Conservation (phyloP, 352 stramenopile genomes). For the Phytophthora idaei region DNA sequence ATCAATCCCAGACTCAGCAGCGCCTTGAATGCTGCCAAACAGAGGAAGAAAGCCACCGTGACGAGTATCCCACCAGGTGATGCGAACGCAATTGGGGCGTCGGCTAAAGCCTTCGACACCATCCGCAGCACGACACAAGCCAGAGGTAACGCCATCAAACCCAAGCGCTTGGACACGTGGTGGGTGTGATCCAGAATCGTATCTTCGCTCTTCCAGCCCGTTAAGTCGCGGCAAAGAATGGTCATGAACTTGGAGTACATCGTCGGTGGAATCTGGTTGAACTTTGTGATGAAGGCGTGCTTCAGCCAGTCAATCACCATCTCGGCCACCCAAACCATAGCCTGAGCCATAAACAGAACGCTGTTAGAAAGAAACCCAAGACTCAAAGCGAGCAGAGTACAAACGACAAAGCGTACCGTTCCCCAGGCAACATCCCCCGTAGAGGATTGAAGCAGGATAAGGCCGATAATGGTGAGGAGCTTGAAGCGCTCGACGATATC, state of each 20-base stretch:
- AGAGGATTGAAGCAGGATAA: conserved; percentile 94
- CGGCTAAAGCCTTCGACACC: conserved; percentile 65
- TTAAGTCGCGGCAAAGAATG: conserved; percentile 94
- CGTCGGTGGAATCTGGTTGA: conserved; percentile 95
- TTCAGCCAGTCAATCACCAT: conserved; percentile 99
- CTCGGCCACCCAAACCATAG: conserved; percentile 93
- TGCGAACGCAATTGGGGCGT: conserved; percentile 45
- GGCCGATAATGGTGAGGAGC: conserved; percentile 93
- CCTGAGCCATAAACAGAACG: too few relatives aligned
- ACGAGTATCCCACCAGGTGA: conserved; percentile 53
- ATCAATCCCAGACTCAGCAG: conserved; percentile 77
- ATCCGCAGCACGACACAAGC: conserved; percentile 93
- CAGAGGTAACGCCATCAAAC: conserved; percentile 93
- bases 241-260: conserved; percentile 97
- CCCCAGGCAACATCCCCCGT: conserved; percentile 75
- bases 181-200: conserved; percentile 95
- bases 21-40: conserved; percentile 79
- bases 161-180: conserved; percentile 93
- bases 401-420: conserved; percentile 50
- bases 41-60: conserved; percentile 70
- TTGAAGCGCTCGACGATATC: conserved; percentile 99
- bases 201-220: conserved; percentile 92
- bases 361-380: not conserved
- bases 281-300: conserved; percentile 99
- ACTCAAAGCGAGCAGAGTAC: too few relatives aligned